Conservation (phyloP, 2,329 filamentous ascomycete species). For the Epichloe glyceriae region DNA sequence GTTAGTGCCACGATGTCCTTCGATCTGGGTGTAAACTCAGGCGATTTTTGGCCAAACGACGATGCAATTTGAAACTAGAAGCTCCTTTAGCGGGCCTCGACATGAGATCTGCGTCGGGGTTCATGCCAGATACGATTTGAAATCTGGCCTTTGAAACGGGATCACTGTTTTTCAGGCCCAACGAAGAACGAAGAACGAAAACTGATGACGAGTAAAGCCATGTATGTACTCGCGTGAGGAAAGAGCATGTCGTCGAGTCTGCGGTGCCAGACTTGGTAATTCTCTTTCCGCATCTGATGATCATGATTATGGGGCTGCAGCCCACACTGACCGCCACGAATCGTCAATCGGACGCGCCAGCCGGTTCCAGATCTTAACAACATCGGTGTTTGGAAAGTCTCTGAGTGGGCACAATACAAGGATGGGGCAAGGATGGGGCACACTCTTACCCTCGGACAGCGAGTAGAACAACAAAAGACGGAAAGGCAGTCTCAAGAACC, state of each 20-base stretch:
- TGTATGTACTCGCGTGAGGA: not conserved
- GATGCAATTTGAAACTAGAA: too few relatives aligned
- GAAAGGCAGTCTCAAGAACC: not conserved
- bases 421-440: too few relatives aligned
- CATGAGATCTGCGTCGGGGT: too few relatives aligned
- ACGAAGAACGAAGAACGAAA: too few relatives aligned
- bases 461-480: not conserved
- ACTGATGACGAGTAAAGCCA: not conserved
- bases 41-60: too few relatives aligned
- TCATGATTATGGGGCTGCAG: not conserved
- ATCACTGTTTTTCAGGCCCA: too few relatives aligned
- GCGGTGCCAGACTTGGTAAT: not conserved
- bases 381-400: not conserved
- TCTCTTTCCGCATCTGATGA: not conserved
- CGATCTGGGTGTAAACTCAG: not conserved
- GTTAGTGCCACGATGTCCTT: not conserved
- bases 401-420: not conserved
- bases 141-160: too few relatives aligned
- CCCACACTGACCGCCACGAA: constrained; percentile 1
- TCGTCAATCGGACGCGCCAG: not conserved
- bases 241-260: not conserved
- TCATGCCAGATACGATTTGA: too few relatives aligned
- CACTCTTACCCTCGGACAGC: too few relatives aligned
- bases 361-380: not conserved
- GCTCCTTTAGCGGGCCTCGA: too few relatives aligned